A percentile compares a stretch with the other conserved stretches of the same genome.
Evolutionary conservation across 495 filamentous ascomycete genomes (phyloP).

Genomic region (Ramalina intermedia): DNA sequence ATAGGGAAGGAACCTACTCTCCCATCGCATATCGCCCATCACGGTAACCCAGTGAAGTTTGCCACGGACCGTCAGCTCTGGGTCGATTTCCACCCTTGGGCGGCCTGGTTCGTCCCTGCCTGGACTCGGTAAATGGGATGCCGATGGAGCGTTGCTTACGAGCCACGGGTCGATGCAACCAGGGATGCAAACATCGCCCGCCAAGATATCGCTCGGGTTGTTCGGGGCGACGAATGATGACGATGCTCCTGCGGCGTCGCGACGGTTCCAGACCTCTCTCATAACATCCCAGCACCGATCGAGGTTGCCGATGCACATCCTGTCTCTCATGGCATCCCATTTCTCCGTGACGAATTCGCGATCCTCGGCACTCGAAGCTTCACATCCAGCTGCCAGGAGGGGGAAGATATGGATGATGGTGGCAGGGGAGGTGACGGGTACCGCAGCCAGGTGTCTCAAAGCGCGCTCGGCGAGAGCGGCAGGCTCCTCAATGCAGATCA

Average conservation of each 20-base stretch:
- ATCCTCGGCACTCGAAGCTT: conserved; percentile 45
- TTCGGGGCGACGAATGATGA: too few species aligned
- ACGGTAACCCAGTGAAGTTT: conserved; percentile 62
- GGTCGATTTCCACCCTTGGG: conserved; percentile 38
- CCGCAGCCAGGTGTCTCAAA: conserved; percentile 45
- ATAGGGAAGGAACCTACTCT: conserved; percentile 37
- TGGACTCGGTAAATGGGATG: too few species aligned
- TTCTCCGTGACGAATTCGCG: conserved; percentile 54
- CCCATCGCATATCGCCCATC: conserved; percentile 70
- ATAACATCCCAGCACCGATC: conserved; percentile 67
- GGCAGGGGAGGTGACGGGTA: conserved; percentile 47
- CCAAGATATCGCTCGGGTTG: too few species aligned
- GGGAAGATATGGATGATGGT: conserved; percentile 70
- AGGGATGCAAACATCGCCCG: too few species aligned
- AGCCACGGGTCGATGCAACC: too few species aligned
- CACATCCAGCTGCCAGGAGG: conserved; percentile 56
- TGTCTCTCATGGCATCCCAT: conserved; percentile 46
- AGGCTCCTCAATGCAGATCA: conserved; percentile 46
- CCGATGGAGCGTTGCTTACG: too few species aligned
- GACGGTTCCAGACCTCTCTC: conserved; percentile 51
- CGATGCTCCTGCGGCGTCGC: conserved; percentile 21
- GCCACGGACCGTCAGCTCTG: conserved; percentile 52
- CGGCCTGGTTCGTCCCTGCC: neutral
- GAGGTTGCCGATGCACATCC: conserved; percentile 59
- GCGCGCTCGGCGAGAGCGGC: conserved; percentile 48